These are phyloP conservation scores for Agrocybe pediades DNA, from an alignment of 768 basidiomycete species.

Conservation along the genomic window DNA sequence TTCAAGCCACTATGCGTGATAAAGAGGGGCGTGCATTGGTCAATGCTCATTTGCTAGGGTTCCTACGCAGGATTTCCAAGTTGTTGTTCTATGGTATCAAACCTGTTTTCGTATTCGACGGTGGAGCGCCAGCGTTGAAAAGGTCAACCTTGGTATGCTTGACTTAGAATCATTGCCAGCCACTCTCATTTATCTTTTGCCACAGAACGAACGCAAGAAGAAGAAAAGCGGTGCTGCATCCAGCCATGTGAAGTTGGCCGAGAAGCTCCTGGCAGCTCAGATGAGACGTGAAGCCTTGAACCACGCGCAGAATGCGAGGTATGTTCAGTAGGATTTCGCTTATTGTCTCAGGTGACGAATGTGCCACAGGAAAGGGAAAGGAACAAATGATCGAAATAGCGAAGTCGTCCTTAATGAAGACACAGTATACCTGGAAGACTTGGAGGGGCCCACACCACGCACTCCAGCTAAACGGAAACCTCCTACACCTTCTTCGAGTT, in stretches of 20 bases:
- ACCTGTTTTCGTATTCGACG: constrained; percentile 99
- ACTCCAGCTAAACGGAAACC: constrained; percentile 48
- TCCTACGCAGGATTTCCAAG: constrained; percentile 88
- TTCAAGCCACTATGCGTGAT: constrained; percentile 98
- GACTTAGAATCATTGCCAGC: not conserved
- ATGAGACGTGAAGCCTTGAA: constrained; percentile 87
- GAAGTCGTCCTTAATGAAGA: constrained; percentile 64
- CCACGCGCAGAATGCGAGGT: constrained; percentile 50
- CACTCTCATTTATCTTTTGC: not conserved
- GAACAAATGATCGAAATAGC: constrained; percentile 3
- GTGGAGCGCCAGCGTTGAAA: constrained; percentile 91
- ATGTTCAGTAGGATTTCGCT: too few relatives aligned
- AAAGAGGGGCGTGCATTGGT: constrained; percentile 89
- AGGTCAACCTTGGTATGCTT: constrained; percentile 78
- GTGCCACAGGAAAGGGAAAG: constrained; percentile 10
- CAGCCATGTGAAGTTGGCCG: constrained; percentile 85
- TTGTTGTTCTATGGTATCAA: constrained; percentile 96
- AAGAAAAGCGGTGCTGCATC: constrained; percentile 90
- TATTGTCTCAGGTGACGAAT: too few relatives aligned
- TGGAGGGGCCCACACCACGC: constrained; percentile 55
- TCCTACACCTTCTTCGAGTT: constrained; percentile 43
- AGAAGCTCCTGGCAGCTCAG: constrained; percentile 90
- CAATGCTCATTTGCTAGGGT: constrained; percentile 94
- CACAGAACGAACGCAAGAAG: constrained; percentile 80
- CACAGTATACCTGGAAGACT: constrained; percentile 88